phyloP scores from a whole-genome alignment of 345 rosid genomes.

The Firmiana major region DNA sequence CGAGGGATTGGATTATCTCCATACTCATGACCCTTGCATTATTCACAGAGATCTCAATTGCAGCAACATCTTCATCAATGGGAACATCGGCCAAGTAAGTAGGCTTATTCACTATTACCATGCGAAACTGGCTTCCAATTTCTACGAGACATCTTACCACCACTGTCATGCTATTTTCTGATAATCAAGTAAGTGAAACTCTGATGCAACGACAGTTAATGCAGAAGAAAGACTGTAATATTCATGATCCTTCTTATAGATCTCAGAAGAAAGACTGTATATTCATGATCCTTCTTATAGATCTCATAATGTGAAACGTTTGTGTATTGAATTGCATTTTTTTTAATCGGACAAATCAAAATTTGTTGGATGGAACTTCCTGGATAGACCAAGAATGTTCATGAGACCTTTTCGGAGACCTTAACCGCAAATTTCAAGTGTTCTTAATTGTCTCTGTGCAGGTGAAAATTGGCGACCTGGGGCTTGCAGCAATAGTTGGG shows the following conservation, averaged over 20 bases:
- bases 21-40: slow-evolving; percentile 66
- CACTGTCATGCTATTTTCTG: background rate
- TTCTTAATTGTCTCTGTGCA: slow-evolving; percentile 12
- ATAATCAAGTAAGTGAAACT: too few relatives aligned
- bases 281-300: too few relatives aligned
- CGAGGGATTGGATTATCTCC: slow-evolving; percentile 59
- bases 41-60: slow-evolving; percentile 66
- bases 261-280: too few relatives aligned
- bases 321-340: too few relatives aligned
- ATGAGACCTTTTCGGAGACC: background rate
- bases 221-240: too few relatives aligned
- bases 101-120: background rate
- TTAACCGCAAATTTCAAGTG: background rate
- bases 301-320: too few relatives aligned
- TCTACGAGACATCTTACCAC: background rate
- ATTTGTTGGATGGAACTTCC: background rate
- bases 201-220: too few relatives aligned
- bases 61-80: slow-evolving; percentile 72
- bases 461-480: slow-evolving; percentile 74
- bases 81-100: slow-evolving; percentile 57
- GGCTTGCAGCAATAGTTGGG: slow-evolving; percentile 62
- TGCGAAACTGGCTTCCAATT: background rate
- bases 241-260: too few relatives aligned
- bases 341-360: too few relatives aligned
- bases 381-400: background rate